Evolutionary conservation across 2,329 filamentous ascomycete genomes (phyloP), one percentile per base, ranked within the genome.

Genomic region (Trichoderma citrinoviride): DNA sequence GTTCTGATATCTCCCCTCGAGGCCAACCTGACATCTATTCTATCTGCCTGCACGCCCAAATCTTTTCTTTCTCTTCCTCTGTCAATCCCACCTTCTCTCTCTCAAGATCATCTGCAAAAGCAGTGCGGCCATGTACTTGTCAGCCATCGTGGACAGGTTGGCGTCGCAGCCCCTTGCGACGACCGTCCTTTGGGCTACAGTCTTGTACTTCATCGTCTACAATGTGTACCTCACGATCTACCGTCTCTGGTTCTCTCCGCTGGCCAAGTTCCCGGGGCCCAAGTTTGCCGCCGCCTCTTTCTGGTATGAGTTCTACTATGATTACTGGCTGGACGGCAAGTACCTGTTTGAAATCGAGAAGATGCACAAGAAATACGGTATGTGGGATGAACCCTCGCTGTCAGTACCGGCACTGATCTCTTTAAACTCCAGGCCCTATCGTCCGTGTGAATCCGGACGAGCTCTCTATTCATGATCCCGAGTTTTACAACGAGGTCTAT

Each of bases 361-460:
- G 47, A 68, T 74, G 67, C 74, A 75, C 64, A 66, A 71, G 29
- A 69, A 70, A 67, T 75, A 75, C 60, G 73, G 73, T 72, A 19
- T 17, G 44, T 55, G 19, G 2, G 47, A 15, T 8, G 50, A 12
- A 23, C 6, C 12, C 33, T 3, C 29, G 3, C 10, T 2, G 12
- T 23, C 17, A n/a, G 6, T 54, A n/a, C 19, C 15, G 3, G 2
- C 4, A 14, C 52, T 54, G 23, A 54, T 54, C 10, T 40, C 17
- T 3, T 7, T 52, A 4, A 23, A 1, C 33, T 17, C 7, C 6
- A 72, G 71, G 76, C 1, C 73, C 74, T 0, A 74, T 77, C 19
- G 67, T 77, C 37, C 69, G 74, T 7, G 72, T 77, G 64, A 75
- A 71, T 41, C 72, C 75, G 0, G 65, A 71, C 27, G 76, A 77